Percentiles rank a stretch among this genome's conserved stretches.
Conservation (phyloP, 129 eudicot genomes). For the Helichrysum umbraculigerum region DNA sequence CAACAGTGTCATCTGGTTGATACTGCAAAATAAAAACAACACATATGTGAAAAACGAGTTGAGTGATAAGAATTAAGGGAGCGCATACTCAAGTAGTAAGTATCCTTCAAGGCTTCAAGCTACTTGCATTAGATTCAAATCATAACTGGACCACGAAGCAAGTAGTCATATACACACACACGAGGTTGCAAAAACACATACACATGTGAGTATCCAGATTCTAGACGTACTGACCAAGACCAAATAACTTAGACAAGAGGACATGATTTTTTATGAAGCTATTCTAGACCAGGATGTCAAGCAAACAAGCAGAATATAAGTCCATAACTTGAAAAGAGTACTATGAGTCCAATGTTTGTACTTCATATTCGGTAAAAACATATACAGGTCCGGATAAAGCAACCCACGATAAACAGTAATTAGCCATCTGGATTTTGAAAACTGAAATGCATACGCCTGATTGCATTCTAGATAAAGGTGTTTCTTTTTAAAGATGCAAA, state of each 20-base stretch:
- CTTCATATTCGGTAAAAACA: not conserved
- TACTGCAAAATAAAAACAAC: conserved; percentile 49
- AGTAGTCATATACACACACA: not conserved
- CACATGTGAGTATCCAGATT: not conserved
- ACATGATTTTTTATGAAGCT: not conserved
- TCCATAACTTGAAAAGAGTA: not conserved
- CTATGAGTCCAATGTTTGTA: not conserved
- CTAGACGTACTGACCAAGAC: not conserved
- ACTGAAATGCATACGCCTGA: not conserved
- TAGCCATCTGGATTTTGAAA: not conserved
- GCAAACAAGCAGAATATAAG: not conserved
- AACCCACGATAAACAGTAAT: not conserved
- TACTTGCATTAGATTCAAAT: conserved; percentile 1
- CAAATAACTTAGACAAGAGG: not conserved
- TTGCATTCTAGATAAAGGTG: conserved; percentile 3
- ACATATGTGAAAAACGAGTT: not conserved
- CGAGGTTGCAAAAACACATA: not conserved
- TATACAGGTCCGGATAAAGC: not conserved
- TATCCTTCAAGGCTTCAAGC: not conserved
- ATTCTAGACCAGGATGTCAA: not conserved
- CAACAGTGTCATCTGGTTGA: conserved; percentile 54
- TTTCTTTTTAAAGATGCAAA: not conserved
- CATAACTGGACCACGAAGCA: not conserved
- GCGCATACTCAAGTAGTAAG: not conserved
- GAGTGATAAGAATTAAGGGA: not conserved